A percentile compares a stretch with the other conserved stretches of the same genome.
Evolutionary conservation across 129 eudicot genomes (phyloP).

Genomic region (Silybum marianum): DNA sequence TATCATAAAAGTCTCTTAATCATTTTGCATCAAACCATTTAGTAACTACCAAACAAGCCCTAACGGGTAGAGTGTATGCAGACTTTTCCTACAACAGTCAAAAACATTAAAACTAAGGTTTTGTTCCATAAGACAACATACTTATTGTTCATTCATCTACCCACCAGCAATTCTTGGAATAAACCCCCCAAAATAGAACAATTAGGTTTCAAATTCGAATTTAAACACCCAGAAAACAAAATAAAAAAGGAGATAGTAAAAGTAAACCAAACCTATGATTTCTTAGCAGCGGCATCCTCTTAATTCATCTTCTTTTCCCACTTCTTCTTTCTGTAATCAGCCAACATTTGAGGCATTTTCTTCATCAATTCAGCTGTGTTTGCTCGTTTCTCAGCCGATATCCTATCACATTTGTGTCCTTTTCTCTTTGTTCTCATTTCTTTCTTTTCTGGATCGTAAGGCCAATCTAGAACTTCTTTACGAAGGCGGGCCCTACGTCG

Average conservation of each 20-base stretch:
- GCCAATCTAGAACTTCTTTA: conserved; percentile 88
- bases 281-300: conserved; percentile 81
- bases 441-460: conserved; percentile 73
- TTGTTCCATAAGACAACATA: neutral
- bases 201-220: neutral
- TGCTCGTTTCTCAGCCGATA: conserved; percentile 78
- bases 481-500: conserved; percentile 69
- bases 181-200: neutral
- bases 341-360: conserved; percentile 86
- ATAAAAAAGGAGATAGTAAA: neutral
- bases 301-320: conserved; percentile 97
- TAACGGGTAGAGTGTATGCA: too few species aligned
- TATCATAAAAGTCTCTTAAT: too few species aligned
- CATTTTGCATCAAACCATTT: too few species aligned
- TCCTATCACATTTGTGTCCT: conserved; percentile 83
- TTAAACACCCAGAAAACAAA: neutral
- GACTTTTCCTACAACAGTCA: neutral
- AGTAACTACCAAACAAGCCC: neutral
- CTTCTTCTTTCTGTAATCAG: conserved; percentile 74
- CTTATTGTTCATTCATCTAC: neutral
- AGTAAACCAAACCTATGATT: conserved; percentile 33
- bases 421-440: conserved; percentile 79
- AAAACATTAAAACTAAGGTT: neutral
- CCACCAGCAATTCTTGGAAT: neutral
- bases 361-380: conserved; percentile 77